Evolutionary conservation across 2,329 filamentous ascomycete species (phyloP), one percentile per base, ranked within the genome.

Genomic region (Aspergillus novoparasiticus): DNA sequence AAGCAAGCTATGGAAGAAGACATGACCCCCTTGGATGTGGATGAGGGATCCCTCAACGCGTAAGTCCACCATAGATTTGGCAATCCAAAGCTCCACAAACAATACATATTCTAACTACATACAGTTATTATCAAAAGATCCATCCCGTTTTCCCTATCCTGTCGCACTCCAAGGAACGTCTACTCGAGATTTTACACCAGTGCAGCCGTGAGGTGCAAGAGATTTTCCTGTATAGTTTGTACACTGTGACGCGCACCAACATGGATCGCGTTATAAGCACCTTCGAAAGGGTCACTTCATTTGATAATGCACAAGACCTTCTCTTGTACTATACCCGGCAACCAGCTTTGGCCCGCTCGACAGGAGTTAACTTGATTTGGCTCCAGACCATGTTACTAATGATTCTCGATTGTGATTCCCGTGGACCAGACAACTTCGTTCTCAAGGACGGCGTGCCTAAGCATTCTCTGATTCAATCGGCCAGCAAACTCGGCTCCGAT

Each of bases 361-460:
- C 72, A 3, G 69, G 76, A 1, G 71, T 75, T 41, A 81, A 81
- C 62, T 59, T 81, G 30, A 68, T 81, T 26, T 78, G 76, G 69
- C 71, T 81, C n/a, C 79, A 81, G 64, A 75, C 74, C 36, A 69
- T 80, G 56, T 70, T 78, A 10, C 67, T 81, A 23, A 76, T 81
- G 74, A 74, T 79, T 21, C 72, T 81, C 12, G 80, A 82, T 50
- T 78, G 77, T 60, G 79, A 81, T 54, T 70, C 73, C 11, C 78
- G 78, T 46, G 77, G 77, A 2, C 78, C 79, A 1, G 78, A 81
- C 43, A 80, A 81, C 57, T 70, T 81, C 26, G 72, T 76, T 28
- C 67, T 76, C 45, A 79, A 79, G 64, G 74, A 79, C 61, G 78
- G 77, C n/a, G 65, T 78, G 16, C 74, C 78, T 1, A 81, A 80